phyloP scores from a whole-genome alignment of 768 basidiomycete genomes.

The Boletellus ananas region DNA sequence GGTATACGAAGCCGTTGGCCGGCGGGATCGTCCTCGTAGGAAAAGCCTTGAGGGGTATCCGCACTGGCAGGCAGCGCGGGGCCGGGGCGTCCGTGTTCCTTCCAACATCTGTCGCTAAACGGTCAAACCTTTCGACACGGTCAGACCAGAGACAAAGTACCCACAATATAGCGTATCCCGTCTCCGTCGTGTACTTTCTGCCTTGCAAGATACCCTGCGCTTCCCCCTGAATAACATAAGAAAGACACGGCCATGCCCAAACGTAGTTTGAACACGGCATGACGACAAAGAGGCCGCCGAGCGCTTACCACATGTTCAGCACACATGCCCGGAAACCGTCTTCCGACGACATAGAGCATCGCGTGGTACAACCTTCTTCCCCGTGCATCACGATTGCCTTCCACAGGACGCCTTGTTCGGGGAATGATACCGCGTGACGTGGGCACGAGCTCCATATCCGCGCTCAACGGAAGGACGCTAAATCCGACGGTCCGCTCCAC shows the following conservation, averaged over 20 bases:
- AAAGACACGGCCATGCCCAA: too few relatives aligned
- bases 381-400: conserved; percentile 2
- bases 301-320: conserved; percentile 2
- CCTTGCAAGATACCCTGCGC: conserved; percentile 4
- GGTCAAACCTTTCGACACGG: not conserved
- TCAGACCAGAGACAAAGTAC: not conserved
- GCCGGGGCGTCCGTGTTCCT: not conserved
- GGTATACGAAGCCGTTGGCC: conserved; percentile 5
- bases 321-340: conserved; percentile 8
- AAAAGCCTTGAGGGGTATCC: not conserved
- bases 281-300: too few relatives aligned
- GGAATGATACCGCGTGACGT: conserved; percentile 1
- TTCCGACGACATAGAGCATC: conserved; percentile 6
- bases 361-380: conserved; percentile 7
- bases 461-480: not conserved
- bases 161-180: conserved; percentile 4
- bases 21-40: not conserved
- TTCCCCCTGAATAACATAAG: not conserved
- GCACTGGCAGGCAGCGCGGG: not conserved
- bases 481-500: not conserved
- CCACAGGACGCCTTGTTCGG: conserved; percentile 2
- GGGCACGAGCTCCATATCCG: conserved; percentile 4
- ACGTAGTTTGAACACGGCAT: too few relatives aligned
- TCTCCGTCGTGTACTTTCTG: not conserved
- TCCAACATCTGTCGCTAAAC: conserved; percentile 1